Conservation (phyloP, 164 flowering plant species). For the Vitis riparia region DNA sequence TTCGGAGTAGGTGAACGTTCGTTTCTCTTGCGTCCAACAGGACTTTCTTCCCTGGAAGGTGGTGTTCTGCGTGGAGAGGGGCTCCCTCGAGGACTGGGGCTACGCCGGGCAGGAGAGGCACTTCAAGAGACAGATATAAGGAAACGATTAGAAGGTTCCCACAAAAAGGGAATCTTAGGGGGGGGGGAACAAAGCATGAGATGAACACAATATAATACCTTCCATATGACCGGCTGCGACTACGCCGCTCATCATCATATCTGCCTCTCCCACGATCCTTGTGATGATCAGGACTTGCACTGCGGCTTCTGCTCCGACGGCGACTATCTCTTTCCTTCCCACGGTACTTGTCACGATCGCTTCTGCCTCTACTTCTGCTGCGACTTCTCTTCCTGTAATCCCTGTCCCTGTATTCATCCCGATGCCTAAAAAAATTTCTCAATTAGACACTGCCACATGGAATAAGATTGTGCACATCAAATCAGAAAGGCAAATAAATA, state of each 20-base stretch:
- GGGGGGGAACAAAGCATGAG: background rate
- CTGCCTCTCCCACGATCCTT: slow-evolving; percentile 62
- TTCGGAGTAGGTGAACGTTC: slow-evolving; percentile 47
- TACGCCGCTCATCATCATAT: slow-evolving; percentile 63
- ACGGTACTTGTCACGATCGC: slow-evolving; percentile 65
- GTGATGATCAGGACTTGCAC: slow-evolving; percentile 63
- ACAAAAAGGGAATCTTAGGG: background rate
- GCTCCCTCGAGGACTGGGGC: slow-evolving; percentile 57
- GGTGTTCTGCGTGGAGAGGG: slow-evolving; percentile 45
- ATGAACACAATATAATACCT: background rate
- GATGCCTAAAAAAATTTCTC: slow-evolving; percentile 21
- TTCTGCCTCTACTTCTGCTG: slow-evolving; percentile 76
- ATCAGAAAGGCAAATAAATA: background rate
- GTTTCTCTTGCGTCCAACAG: slow-evolving; percentile 34
- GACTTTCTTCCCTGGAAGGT: slow-evolving; percentile 46
- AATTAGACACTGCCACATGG: background rate
- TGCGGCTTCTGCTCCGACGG: slow-evolving; percentile 75
- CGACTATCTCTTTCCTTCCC: slow-evolving; percentile 67
- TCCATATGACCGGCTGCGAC: slow-evolving; percentile 50
- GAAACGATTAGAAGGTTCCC: too few species aligned
- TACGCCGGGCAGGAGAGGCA: slow-evolving; percentile 57
- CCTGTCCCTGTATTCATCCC: slow-evolving; percentile 48
- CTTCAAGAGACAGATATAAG: slow-evolving; percentile 3
- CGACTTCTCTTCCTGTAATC: slow-evolving; percentile 65
- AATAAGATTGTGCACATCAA: too few species aligned